Evolutionary conservation across 2,329 filamentous ascomycete genomes (phyloP).

Genomic region (Zymoseptoria pseudotritici): DNA sequence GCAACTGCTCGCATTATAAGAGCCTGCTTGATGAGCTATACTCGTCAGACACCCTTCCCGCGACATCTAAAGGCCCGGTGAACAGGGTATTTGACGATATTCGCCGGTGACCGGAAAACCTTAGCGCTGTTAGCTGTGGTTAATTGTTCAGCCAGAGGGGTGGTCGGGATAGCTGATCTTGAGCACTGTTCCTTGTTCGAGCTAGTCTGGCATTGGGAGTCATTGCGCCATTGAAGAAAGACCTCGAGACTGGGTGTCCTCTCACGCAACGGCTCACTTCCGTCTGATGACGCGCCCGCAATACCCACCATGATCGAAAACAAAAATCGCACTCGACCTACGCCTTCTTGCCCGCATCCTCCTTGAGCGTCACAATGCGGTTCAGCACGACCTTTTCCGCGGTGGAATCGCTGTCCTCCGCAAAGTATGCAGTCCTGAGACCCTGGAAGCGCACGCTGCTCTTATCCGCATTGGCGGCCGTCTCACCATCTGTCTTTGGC

Average conservation of each 20-base stretch:
- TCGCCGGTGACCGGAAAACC: too few relatives aligned
- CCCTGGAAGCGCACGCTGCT: conserved; percentile 84
- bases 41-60: not conserved
- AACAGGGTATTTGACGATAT: too few relatives aligned
- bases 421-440: conserved; percentile 81
- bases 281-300: too few relatives aligned
- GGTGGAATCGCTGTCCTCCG: conserved; percentile 55
- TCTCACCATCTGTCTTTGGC: conserved; percentile 70
- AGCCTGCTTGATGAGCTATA: not conserved
- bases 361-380: conserved; percentile 84
- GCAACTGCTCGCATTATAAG: not conserved
- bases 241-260: too few relatives aligned
- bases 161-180: too few relatives aligned
- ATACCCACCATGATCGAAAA: not conserved
- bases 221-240: too few relatives aligned
- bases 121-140: too few relatives aligned
- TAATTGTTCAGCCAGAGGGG: too few relatives aligned
- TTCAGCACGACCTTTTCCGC: conserved; percentile 80
- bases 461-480: conserved; percentile 46
- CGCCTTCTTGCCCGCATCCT: conserved; percentile 64
- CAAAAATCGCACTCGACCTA: not conserved
- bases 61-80: too few relatives aligned
- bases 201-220: too few relatives aligned
- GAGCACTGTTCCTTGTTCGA: too few relatives aligned
- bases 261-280: too few relatives aligned